Percentiles rank a stretch among this genome's conserved stretches.
Evolutionary conservation across 176 grass and related monocot species (phyloP).

Genomic region (Triticum urartu): DNA sequence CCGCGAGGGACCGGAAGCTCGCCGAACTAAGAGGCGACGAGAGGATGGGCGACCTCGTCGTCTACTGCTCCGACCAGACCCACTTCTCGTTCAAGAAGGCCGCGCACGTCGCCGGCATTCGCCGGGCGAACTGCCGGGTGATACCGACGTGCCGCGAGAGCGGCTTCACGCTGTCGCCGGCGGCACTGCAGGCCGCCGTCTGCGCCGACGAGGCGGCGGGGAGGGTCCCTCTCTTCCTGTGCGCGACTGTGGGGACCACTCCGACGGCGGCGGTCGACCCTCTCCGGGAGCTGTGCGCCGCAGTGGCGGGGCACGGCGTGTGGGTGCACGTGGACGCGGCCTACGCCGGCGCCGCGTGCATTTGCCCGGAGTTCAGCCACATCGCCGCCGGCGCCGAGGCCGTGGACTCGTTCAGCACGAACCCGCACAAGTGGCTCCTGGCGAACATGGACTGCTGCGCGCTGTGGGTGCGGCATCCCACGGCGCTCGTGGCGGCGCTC

Average conservation of each 20-base stretch:
- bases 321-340: slow-evolving; percentile 58
- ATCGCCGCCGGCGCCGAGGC: slow-evolving; percentile 24
- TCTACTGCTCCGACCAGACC: slow-evolving; percentile 55
- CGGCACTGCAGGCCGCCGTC: not conserved
- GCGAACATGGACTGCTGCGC: slow-evolving; percentile 70
- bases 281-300: slow-evolving; percentile 31
- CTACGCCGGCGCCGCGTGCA: slow-evolving; percentile 35
- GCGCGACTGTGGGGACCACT: slow-evolving; percentile 49
- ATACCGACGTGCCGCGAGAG: slow-evolving; percentile 8
- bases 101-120: slow-evolving; percentile 41
- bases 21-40: slow-evolving; percentile 20
- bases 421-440: slow-evolving; percentile 58
- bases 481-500: slow-evolving; percentile 32
- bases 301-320: not conserved
- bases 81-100: slow-evolving; percentile 56
- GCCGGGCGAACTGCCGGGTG: slow-evolving; percentile 29
- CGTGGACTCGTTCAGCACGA: slow-evolving; percentile 49
- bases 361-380: slow-evolving; percentile 49
- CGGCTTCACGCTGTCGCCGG: slow-evolving; percentile 14
- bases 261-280: slow-evolving; percentile 38
- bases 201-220: slow-evolving; percentile 23
- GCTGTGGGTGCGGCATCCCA: slow-evolving; percentile 40
- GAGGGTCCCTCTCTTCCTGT: slow-evolving; percentile 37
- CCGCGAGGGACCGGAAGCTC: slow-evolving; percentile 44
- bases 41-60: slow-evolving; percentile 33